Evolutionary conservation across 1,284 basidiomycete species (phyloP).

Genomic region (Sphaerobolus stellatus): DNA sequence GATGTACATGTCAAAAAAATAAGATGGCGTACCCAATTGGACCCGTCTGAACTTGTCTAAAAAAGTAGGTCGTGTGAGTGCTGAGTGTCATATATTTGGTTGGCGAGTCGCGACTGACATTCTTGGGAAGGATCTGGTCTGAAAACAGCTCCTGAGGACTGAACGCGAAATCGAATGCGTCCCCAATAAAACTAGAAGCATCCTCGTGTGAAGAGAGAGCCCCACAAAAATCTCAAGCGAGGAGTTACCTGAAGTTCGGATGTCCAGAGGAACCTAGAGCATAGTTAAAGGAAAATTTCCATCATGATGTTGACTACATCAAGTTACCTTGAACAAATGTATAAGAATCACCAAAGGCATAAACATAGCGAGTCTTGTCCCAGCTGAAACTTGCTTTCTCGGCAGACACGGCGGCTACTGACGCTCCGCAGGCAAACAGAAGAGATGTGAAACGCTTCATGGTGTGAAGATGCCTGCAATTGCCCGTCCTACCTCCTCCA

Average conservation of each 20-base stretch:
- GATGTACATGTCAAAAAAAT: background rate
- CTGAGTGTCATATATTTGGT: slow-evolving; percentile 2
- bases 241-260: slow-evolving; percentile 47
- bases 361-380: slow-evolving; percentile 42
- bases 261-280: slow-evolving; percentile 30
- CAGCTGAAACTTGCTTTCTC: slow-evolving; percentile 37
- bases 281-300: background rate
- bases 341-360: slow-evolving; percentile 57
- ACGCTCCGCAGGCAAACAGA: too few species aligned
- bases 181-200: slow-evolving; percentile 49
- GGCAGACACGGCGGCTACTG: too few species aligned
- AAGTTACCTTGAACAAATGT: slow-evolving; percentile 50
- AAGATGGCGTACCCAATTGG: slow-evolving; percentile 45
- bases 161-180: slow-evolving; percentile 43
- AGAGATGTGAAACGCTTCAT: too few species aligned
- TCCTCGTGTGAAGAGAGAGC: too few species aligned
- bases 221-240: too few species aligned
- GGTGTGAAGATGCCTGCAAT: too few species aligned
- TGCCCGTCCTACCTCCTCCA: too few species aligned
- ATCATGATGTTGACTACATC: background rate
- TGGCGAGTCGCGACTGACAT: slow-evolving; percentile 31
- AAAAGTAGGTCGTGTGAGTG: background rate
- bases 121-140: slow-evolving; percentile 46
- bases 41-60: slow-evolving; percentile 54
- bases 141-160: slow-evolving; percentile 42